Conservation (phyloP, 2,329 filamentous ascomycete genomes). For the Apiospora aurea region DNA sequence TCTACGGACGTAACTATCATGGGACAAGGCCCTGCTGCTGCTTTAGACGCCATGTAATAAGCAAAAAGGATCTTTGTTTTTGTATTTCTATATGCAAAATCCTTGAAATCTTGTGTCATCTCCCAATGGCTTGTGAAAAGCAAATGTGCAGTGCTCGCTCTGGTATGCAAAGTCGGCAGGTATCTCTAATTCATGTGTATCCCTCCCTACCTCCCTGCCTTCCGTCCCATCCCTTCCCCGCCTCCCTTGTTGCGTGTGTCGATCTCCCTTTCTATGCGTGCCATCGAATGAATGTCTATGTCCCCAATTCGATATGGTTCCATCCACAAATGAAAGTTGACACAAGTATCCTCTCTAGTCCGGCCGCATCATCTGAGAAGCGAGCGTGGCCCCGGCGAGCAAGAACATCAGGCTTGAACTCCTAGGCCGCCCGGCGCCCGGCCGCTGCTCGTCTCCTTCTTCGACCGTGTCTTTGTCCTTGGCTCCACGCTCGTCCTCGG, state of each 20-base stretch:
- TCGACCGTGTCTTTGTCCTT: neutral
- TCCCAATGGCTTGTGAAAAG: neutral
- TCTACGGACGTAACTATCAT: too few species aligned
- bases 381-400: conserved; percentile 23
- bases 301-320: neutral
- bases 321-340: neutral
- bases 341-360: neutral
- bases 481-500: neutral
- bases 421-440: conserved; percentile 14
- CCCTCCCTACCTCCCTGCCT: neutral
- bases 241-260: neutral
- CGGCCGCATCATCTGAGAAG: conserved; percentile 25
- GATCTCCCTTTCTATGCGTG: neutral
- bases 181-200: conserved; percentile 6
- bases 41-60: too few species aligned
- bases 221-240: neutral
- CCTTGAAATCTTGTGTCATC: neutral
- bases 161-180: conserved; percentile 16
- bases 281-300: neutral
- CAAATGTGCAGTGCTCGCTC: conserved; percentile 11
- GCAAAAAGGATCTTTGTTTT: neutral
- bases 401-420: conserved; percentile 25
- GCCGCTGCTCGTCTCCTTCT: neutral
- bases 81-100: neutral
- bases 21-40: too few species aligned